Base-by-base conservation (phyloP, 345 rosid genomes). In the Hibiscus trionum region DNA sequence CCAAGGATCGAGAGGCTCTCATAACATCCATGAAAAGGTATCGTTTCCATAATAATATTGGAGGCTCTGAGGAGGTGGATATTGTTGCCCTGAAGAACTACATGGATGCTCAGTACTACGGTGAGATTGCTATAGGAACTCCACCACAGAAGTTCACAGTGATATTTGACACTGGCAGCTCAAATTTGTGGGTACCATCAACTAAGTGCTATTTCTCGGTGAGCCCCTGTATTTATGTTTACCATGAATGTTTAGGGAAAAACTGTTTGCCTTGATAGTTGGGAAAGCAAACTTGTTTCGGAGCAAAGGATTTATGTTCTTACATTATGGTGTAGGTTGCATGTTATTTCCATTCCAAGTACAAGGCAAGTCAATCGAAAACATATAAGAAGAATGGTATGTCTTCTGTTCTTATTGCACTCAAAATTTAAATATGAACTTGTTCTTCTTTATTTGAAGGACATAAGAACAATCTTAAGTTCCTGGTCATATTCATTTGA, bases 141-240 rank as follows among this genome's bases (percentile, higher is more conserved):
- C 97, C 97, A 37, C 90, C 93, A 11, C 99, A 95, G 80, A 88
- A 81, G 78, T 95, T 95, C 87, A 92, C 96, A 1, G 97, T 92
- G 77, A 83, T 95, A 60, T 95, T 95, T 72, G 99, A 95, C 75
- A 95, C 97, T 0, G 97, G 97, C 44, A 95, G 99, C 83, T 85
- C 99, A 68, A 92, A 95, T 79, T 82, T 92, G 44, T 95, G 99
- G 99, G 97, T 95, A 76, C 97, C 99, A 46, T 95, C 99, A 39
- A 68, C 97, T n/a, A 85, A 88, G 76, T 95, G 99, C 82, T 80
- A 84, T 73, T 87, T 90, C 75, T 92, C 96, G 66, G 97, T 95
- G 71, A 89, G 92, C 62, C 76, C 74, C 61, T 49, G 33, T 15
- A 29, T 49, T 55, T 52, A 59, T 17, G 60, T 7, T 33, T 56